Conservation (phyloP, 495 filamentous ascomycete species). For the Talaromyces adpressus region DNA sequence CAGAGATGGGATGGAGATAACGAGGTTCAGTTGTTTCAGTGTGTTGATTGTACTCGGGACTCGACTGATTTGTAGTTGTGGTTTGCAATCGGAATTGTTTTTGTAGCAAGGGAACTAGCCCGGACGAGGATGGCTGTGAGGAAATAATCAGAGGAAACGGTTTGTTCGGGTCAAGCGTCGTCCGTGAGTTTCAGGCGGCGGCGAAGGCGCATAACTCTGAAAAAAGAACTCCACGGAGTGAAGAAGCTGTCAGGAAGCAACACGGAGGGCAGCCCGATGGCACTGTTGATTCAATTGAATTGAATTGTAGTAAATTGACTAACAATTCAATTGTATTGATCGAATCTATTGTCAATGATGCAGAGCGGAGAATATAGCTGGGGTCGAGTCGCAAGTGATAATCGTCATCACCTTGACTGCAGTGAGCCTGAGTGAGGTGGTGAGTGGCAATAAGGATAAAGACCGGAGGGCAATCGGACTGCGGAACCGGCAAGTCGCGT, state of each 20-base stretch:
- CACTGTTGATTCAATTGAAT: neutral
- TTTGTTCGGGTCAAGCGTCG: neutral
- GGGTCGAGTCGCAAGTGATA: neutral
- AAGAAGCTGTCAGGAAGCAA: no score
- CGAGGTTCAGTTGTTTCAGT: neutral
- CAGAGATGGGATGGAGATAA: neutral
- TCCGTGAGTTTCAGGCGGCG: neutral
- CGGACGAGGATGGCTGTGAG: neutral
- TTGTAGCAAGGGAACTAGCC: constrained; percentile 13
- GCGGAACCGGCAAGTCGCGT: constrained; percentile 7
- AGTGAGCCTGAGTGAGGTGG: neutral
- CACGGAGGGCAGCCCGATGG: neutral
- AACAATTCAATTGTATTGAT: neutral
- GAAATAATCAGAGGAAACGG: neutral
- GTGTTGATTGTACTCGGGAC: neutral
- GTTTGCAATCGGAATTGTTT: constrained; percentile 2
- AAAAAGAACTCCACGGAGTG: constrained; percentile 1
- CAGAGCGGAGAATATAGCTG: neutral
- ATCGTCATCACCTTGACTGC: neutral
- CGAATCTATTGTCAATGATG: neutral
- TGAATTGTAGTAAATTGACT: neutral
- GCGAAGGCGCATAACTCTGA: constrained; percentile 1
- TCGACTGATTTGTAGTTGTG: constrained; percentile 3
- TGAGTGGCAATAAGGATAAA: neutral
- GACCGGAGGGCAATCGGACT: constrained; percentile 7